Evolutionary conservation across 331 rosid genomes (phyloP).

Genomic region (Pyracantha coccinea): DNA sequence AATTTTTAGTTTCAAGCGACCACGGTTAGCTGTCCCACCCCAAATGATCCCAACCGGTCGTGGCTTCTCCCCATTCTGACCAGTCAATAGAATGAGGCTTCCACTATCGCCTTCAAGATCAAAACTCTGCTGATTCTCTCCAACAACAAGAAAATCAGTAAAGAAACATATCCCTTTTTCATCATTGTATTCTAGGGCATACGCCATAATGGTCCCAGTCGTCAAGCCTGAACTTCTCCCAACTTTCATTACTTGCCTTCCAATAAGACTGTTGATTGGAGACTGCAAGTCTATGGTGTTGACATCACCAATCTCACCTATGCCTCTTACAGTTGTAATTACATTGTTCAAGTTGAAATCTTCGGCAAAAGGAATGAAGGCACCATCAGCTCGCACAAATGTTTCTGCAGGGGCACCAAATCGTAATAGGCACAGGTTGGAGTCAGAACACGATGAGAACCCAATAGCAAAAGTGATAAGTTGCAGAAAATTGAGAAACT

Average conservation of each 20-base stretch:
- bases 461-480: slow-evolving; percentile 13
- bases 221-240: slow-evolving; percentile 99
- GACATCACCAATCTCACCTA: slow-evolving; percentile 87
- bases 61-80: slow-evolving; percentile 72
- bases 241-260: slow-evolving; percentile 87
- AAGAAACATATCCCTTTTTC: slow-evolving; percentile 97
- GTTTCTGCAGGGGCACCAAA: slow-evolving; percentile 73
- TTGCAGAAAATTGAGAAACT: slow-evolving; percentile 8
- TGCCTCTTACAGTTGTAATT: slow-evolving; percentile 69
- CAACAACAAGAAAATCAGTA: slow-evolving; percentile 98
- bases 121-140: slow-evolving; percentile 95
- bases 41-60: slow-evolving; percentile 94
- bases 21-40: slow-evolving; percentile 99
- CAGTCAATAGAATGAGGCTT: slow-evolving; percentile 85
- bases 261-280: slow-evolving; percentile 83
- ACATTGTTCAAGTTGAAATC: slow-evolving; percentile 70
- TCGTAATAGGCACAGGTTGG: slow-evolving; percentile 11
- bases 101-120: slow-evolving; percentile 99
- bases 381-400: slow-evolving; percentile 99
- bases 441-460: slow-evolving; percentile 16
- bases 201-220: slow-evolving; percentile 92
- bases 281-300: slow-evolving; percentile 86
- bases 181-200: slow-evolving; percentile 92
- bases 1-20: slow-evolving; percentile 78
- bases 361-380: slow-evolving; percentile 89